Conservation (phyloP, 2,329 filamentous ascomycete genomes). For the Pestalotiopsis sp. region DNA sequence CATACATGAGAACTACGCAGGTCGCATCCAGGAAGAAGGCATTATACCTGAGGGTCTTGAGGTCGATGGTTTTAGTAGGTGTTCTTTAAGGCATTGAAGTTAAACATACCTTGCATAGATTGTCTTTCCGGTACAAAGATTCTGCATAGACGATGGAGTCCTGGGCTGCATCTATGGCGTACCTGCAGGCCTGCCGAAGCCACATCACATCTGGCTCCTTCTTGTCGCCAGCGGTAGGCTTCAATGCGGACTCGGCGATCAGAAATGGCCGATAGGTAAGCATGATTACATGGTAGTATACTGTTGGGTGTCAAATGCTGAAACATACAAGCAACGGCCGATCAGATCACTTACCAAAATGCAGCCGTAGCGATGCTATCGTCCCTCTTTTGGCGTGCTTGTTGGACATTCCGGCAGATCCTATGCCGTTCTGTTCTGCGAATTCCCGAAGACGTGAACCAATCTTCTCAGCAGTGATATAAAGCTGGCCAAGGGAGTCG, state of each 20-base stretch:
- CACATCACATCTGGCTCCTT: constrained; percentile 24
- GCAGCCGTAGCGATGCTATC: constrained; percentile 18
- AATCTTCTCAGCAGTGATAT: constrained; percentile 24
- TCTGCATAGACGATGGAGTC: constrained; percentile 26
- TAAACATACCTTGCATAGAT: constrained; percentile 15
- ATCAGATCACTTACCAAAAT: constrained; percentile 16
- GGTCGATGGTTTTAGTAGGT: neutral
- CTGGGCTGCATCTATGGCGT: constrained; percentile 31
- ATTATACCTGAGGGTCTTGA: constrained; percentile 18
- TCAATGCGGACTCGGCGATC: constrained; percentile 24
- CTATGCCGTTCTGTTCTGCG: constrained; percentile 22
- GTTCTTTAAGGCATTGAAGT: too few relatives aligned
- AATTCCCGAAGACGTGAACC: constrained; percentile 24
- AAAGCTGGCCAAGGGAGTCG: constrained; percentile 28
- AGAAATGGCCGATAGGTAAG: constrained; percentile 28
- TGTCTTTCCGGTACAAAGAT: constrained; percentile 16
- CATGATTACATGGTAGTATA: constrained; percentile 24
- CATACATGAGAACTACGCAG: constrained; percentile 31
- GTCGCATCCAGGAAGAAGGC: constrained; percentile 32
- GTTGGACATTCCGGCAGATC: constrained; percentile 12
- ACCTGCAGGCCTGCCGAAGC: constrained; percentile 31
- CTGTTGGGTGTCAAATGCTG: constrained; percentile 4
- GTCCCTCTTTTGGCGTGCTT: constrained; percentile 5
- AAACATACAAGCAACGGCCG: neutral
- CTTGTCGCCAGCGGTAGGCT: constrained; percentile 10